Evolutionary conservation across 805 yeast genomes (phyloP).

Genomic region (Saccharomycopsis schoenii): DNA sequence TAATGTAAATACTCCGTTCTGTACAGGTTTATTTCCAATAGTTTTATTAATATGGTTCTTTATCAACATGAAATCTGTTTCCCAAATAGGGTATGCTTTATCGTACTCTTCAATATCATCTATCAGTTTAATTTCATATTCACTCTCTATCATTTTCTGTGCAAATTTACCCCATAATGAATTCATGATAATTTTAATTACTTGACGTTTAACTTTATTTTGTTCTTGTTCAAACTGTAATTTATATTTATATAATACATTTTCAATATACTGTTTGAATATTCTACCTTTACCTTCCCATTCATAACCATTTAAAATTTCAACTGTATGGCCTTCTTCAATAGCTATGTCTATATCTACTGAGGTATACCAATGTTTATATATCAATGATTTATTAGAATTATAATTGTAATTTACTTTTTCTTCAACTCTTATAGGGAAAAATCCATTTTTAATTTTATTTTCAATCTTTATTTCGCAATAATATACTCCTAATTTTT

Average conservation of each 20-base stretch:
- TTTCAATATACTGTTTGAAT: conserved; percentile 5
- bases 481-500: not conserved
- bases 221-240: too few relatives aligned
- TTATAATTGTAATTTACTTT: not conserved
- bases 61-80: conserved; percentile 1
- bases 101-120: not conserved
- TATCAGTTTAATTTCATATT: too few relatives aligned
- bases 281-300: conserved; percentile 5
- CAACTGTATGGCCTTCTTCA: conserved; percentile 2
- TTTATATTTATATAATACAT: not conserved
- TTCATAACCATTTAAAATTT: conserved; percentile 3
- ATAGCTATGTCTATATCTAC: conserved; percentile 4
- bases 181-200: too few relatives aligned
- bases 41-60: not conserved
- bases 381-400: not conserved
- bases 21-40: not conserved
- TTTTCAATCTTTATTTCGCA: not conserved
- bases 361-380: conserved; percentile 5
- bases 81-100: not conserved
- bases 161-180: too few relatives aligned
- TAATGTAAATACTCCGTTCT: conserved; percentile 4
- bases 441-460: not conserved
- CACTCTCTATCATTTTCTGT: too few relatives aligned
- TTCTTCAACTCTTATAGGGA: not conserved
- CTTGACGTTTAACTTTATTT: too few relatives aligned